Conservation (phyloP, 75 land plant species). For the Sequoiadendron giganteum region DNA sequence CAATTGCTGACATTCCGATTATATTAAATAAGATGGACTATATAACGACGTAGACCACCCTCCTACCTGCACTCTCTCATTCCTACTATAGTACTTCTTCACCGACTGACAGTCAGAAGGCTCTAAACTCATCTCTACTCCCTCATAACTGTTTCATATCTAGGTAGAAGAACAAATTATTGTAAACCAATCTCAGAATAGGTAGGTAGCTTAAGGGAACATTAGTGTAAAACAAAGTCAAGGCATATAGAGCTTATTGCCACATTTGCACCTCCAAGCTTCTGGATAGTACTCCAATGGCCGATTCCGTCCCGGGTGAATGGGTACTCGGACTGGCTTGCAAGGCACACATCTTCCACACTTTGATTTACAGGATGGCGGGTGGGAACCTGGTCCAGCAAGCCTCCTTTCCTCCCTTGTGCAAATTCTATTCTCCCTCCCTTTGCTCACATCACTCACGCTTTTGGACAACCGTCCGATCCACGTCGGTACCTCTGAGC, state of each 20-base stretch:
- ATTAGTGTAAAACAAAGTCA: constrained; percentile 3
- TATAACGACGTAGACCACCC: too few species aligned
- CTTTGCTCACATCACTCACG: neutral
- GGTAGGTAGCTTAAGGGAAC: too few species aligned
- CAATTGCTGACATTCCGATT: too few species aligned
- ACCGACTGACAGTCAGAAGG: too few species aligned
- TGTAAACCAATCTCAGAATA: too few species aligned
- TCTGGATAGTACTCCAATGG: constrained; percentile 77
- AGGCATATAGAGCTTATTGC: constrained; percentile 69
- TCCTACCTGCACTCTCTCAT: too few species aligned
- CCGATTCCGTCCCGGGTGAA: constrained; percentile 59
- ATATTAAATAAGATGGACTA: too few species aligned
- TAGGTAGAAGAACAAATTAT: too few species aligned
- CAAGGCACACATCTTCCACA: constrained; percentile 68
- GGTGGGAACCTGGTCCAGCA: constrained; percentile 53
- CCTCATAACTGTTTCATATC: too few species aligned
- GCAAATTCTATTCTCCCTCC: neutral
- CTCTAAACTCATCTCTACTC: too few species aligned
- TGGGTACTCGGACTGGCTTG: constrained; percentile 63
- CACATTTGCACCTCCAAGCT: constrained; percentile 83
- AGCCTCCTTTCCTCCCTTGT: constrained; percentile 13
- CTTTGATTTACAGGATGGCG: constrained; percentile 66
- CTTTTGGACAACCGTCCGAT: neutral
- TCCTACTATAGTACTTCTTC: too few species aligned
- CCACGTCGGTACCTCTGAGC: neutral